Percentiles rank a stretch among this genome's conserved stretches.
phyloP scores from a whole-genome alignment of 148 eudicot species.

The Arctostaphylos glauca region DNA sequence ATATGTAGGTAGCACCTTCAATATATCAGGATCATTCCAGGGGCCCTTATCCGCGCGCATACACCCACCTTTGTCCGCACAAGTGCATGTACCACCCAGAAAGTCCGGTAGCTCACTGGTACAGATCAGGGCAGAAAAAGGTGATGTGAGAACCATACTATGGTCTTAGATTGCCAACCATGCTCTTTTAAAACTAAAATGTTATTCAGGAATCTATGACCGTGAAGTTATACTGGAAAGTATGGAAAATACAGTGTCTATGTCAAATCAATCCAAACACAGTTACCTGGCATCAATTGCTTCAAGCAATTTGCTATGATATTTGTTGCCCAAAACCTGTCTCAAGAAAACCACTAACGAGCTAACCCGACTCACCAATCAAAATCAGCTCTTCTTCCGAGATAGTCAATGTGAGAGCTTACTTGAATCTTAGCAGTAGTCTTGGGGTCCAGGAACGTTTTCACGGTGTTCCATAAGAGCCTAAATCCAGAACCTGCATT shows the following conservation, averaged over 20 bases:
- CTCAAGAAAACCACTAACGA: conserved; percentile 18
- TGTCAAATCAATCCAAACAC: conserved; percentile 8
- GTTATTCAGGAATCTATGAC: not conserved
- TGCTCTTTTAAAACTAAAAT: not conserved
- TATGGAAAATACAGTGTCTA: conserved; percentile 31
- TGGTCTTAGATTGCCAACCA: not conserved
- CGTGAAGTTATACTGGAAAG: not conserved
- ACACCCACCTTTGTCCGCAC: conserved; percentile 78
- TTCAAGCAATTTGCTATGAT: conserved; percentile 85
- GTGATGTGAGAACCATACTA: not conserved
- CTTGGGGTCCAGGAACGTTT: conserved; percentile 86
- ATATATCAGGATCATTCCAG: conserved; percentile 73
- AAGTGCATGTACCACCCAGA: conserved; percentile 78
- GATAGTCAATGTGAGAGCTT: conserved; percentile 13
- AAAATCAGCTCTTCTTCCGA: not conserved
- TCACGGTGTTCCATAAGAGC: conserved; percentile 86
- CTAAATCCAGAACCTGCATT: conserved; percentile 97
- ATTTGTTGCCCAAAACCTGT: conserved; percentile 87
- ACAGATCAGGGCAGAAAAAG: conserved; percentile 12
- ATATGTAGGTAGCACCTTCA: conserved; percentile 67
- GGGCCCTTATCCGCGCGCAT: conserved; percentile 87
- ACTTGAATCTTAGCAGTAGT: conserved; percentile 92
- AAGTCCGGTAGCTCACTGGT: conserved; percentile 84
- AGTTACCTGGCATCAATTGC: conserved; percentile 74
- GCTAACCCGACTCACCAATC: not conserved